Conservation (phyloP, 805 yeast genomes). For the Sporopachydermia lactativora region DNA sequence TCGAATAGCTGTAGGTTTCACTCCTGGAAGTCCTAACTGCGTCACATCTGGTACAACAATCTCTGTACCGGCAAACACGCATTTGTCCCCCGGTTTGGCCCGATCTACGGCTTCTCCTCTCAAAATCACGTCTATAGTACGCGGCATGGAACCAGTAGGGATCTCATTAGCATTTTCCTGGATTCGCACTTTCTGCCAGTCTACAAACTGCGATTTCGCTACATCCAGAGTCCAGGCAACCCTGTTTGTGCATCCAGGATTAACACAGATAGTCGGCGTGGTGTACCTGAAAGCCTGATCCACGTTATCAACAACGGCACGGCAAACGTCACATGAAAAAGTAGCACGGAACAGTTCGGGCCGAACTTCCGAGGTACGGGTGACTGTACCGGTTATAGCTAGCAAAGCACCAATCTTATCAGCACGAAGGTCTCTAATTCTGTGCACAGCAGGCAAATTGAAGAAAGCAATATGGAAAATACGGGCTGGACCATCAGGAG, state of each 20-base stretch:
- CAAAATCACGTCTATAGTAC: constrained; percentile 83
- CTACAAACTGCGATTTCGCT: constrained; percentile 73
- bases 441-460: constrained; percentile 66
- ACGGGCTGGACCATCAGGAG: constrained; percentile 42
- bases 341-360: constrained; percentile 84
- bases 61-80: constrained; percentile 87
- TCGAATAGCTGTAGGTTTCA: constrained; percentile 70
- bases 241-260: constrained; percentile 78
- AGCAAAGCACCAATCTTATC: constrained; percentile 77
- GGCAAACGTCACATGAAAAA: constrained; percentile 81
- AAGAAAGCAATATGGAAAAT: constrained; percentile 85
- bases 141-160: constrained; percentile 98
- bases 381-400: constrained; percentile 86
- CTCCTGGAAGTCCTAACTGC: constrained; percentile 90
- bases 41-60: constrained; percentile 91
- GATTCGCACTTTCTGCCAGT: constrained; percentile 93
- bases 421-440: constrained; percentile 83
- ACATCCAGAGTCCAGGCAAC: constrained; percentile 75
- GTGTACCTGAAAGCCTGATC: constrained; percentile 91
- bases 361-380: constrained; percentile 90
- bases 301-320: constrained; percentile 72
- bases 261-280: constrained; percentile 87
- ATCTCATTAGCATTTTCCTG: constrained; percentile 95
- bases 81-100: constrained; percentile 95
- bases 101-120: constrained; percentile 92